phyloP scores from a whole-genome alignment of 768 basidiomycete species.

The Lentinus tigrinus region DNA sequence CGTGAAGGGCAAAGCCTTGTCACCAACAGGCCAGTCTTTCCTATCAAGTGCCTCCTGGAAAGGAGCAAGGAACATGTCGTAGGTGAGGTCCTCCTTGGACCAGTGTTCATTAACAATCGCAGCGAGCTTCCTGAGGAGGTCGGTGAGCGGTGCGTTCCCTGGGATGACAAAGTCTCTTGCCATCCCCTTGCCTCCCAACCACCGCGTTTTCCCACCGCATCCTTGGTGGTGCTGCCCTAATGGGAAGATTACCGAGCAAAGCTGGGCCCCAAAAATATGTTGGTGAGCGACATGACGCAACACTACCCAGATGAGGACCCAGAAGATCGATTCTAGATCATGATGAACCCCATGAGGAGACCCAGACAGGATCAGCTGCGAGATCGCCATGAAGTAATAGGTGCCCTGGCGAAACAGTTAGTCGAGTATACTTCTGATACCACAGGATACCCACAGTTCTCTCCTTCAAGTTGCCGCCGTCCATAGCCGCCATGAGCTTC shows the following conservation, averaged over 20 bases:
- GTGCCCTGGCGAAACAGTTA: conserved; percentile 1
- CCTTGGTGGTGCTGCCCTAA: no score
- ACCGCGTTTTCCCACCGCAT: no score
- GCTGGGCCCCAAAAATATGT: no score
- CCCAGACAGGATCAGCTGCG: no score
- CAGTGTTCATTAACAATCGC: neutral
- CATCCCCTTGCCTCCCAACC: no score
- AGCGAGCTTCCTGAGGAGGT: neutral
- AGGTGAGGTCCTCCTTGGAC: neutral
- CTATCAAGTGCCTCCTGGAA: neutral
- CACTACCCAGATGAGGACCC: conserved; percentile 12
- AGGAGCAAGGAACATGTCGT: conserved; percentile 3
- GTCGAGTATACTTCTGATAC: no score
- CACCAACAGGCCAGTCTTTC: neutral
- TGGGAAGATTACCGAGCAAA: no score
- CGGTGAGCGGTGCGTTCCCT: neutral
- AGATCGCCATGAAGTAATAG: conserved; percentile 4
- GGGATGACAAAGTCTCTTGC: neutral
- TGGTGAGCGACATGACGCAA: no score
- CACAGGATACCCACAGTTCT: no score
- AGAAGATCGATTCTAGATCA: conserved; percentile 16
- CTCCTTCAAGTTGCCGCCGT: no score
- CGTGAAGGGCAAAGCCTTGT: neutral
- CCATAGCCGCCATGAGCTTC: neutral
- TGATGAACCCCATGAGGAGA: neutral